Base-by-base conservation (phyloP, 352 stramenopile genomes). In the Phytophthora fragariaefolia region DNA sequence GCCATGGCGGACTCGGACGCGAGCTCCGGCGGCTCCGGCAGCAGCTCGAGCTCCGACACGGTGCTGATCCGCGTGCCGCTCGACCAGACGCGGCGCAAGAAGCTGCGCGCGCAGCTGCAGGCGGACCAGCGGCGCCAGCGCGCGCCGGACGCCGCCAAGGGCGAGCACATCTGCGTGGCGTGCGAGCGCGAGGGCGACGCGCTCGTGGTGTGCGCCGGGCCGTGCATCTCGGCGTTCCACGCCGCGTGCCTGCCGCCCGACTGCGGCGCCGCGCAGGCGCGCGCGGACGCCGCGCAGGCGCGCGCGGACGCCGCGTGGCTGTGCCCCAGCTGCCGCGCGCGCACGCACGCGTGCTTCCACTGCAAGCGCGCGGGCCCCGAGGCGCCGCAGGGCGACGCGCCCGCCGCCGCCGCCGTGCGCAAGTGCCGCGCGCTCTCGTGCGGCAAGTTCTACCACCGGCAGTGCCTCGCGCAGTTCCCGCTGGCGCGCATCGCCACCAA, bases 361-460 rank as follows among this genome's bases (percentile, higher is more conserved):
- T 96, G 87, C 74, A 90, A 95, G 69, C 57, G 80, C 27, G 61
- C 58, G 17, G 83, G 85, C 1, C 23, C 73, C 34, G 34, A 82
- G 65, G 36, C 60, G 27, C 49, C 73, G 27, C 28, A 40, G 30
- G 45, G 74, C 42, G 65, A 78, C 1, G 38, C 56, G 22, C 28
- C 34, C 17, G 20, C 53, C 2, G 51, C 22, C 28, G 36, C 45
- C 6, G 47, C 74, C 0, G 85, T 93, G 18, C 76, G 86, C 40
- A 93, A 93, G 59, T 96, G 88, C 58, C 80, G 88, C 26, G 88
- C 88, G 42, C 66, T 92, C 6, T 93, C 85, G 40, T 96, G 88
- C 49, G 88, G 88, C 24, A 95, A 95, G 58, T 96, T 88, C 58
- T 96, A 95, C 56, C 88, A 96, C 52, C 75, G 88, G 17, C 72